Percentiles rank a stretch among this genome's conserved stretches.
phyloP scores from a whole-genome alignment of 1,139 yeast genomes.

The Geotrichum restrictum region DNA sequence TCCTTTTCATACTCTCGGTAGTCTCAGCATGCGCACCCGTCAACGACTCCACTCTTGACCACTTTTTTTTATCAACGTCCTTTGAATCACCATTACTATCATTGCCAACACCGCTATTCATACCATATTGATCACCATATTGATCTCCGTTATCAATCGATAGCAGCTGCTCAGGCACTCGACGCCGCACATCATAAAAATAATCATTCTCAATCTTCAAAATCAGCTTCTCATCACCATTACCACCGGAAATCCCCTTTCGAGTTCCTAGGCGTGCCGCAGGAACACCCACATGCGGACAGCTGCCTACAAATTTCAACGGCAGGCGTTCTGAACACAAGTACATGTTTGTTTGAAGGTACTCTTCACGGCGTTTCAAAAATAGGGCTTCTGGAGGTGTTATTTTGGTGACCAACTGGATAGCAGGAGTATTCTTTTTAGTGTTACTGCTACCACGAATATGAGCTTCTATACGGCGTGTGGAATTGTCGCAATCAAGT shows the following conservation, averaged over 20 bases:
- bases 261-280: neutral
- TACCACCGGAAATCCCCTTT: neutral
- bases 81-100: too few relatives aligned
- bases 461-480: constrained; percentile 14
- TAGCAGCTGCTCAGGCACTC: too few relatives aligned
- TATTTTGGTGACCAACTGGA: neutral
- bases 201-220: constrained; percentile 1
- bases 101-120: too few relatives aligned
- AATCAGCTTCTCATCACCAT: neutral
- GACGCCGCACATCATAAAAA: constrained; percentile 11
- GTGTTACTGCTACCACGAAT: constrained; percentile 4
- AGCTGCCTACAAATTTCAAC: neutral
- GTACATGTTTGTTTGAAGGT: constrained; percentile 6
- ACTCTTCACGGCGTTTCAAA: constrained; percentile 4
- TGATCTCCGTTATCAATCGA: too few relatives aligned
- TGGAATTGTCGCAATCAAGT: neutral
- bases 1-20: too few relatives aligned
- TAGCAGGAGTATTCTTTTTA: neutral
- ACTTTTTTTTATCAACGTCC: too few relatives aligned
- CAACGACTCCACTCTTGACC: too few relatives aligned
- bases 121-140: too few relatives aligned
- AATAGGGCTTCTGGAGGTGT: constrained; percentile 4
- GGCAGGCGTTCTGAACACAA: neutral
- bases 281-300: constrained; percentile 6
- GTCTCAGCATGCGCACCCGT: too few relatives aligned